phyloP scores from a whole-genome alignment of 352 stramenopile genomes.

The Pythium phragmitis region DNA sequence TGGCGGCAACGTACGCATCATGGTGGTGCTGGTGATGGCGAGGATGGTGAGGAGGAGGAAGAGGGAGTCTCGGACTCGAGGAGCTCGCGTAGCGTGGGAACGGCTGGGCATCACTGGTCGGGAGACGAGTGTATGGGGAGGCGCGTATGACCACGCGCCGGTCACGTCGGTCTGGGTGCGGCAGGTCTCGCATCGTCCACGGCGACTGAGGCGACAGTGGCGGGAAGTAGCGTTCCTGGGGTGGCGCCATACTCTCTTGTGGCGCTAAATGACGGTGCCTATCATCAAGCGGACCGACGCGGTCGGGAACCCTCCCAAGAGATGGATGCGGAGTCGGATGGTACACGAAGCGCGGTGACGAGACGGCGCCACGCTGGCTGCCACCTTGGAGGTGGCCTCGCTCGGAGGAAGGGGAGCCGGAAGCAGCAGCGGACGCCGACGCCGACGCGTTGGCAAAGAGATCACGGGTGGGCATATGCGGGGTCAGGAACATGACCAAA shows the following conservation, averaged over 20 bases:
- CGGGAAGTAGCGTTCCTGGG: background rate
- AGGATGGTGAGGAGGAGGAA: too few relatives aligned
- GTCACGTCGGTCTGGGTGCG: conserved; percentile 11
- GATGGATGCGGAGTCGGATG: background rate
- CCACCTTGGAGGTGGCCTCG: conserved; percentile 3
- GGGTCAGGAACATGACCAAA: conserved; percentile 21
- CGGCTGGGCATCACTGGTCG: background rate
- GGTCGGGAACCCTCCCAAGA: background rate
- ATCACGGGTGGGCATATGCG: conserved; percentile 10
- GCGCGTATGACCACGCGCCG: background rate
- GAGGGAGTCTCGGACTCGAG: background rate
- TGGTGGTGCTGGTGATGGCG: background rate
- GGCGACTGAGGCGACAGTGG: background rate
- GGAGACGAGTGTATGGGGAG: conserved; percentile 8
- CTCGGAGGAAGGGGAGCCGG: background rate
- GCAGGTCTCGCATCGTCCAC: background rate
- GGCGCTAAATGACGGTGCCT: too few relatives aligned
- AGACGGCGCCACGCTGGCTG: conserved; percentile 10
- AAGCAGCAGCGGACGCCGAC: background rate
- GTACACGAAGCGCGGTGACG: background rate
- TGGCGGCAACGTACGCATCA: background rate
- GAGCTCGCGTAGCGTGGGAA: background rate
- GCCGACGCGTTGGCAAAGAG: background rate
- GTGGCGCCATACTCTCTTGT: background rate
- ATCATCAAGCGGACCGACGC: background rate